Evolutionary conservation across 1,139 yeast genomes (phyloP).

Genomic region (Eremothecium cymbalariae): DNA sequence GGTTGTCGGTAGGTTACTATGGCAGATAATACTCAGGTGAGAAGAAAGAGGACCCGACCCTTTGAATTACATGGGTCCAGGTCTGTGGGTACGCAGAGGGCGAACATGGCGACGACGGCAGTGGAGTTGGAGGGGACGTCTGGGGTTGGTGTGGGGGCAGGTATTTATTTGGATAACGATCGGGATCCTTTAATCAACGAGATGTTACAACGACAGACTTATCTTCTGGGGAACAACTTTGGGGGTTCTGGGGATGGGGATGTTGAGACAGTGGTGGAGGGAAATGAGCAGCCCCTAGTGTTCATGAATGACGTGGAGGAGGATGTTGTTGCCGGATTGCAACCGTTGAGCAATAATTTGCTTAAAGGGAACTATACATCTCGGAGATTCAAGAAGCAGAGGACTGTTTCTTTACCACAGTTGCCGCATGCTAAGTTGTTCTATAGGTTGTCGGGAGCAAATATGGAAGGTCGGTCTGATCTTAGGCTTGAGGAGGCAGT

Average conservation of each 20-base stretch:
- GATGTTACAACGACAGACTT: conserved; percentile 23
- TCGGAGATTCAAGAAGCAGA: conserved; percentile 38
- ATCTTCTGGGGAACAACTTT: conserved; percentile 16
- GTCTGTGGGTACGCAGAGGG: conserved; percentile 1
- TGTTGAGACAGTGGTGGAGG: conserved; percentile 11
- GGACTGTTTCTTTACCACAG: conserved; percentile 68
- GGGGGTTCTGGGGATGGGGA: not conserved
- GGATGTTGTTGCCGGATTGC: conserved; percentile 6
- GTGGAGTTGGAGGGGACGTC: conserved; percentile 8
- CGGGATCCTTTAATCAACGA: conserved; percentile 16
- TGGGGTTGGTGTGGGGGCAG: conserved; percentile 6
- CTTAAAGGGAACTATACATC: conserved; percentile 9
- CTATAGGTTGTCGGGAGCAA: conserved; percentile 10
- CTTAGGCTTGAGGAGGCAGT: conserved; percentile 8
- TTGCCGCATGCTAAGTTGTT: conserved; percentile 39
- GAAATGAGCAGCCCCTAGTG: conserved; percentile 10
- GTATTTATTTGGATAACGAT: conserved; percentile 12
- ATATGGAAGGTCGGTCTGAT: conserved; percentile 8
- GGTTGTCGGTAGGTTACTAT: conserved; percentile 7
- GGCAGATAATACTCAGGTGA: conserved; percentile 15
- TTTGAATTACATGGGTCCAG: conserved; percentile 9
- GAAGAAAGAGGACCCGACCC: conserved; percentile 14
- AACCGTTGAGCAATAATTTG: conserved; percentile 1
- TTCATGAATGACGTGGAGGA: conserved; percentile 9
- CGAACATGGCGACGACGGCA: not conserved